Evolutionary conservation across 192 early-diverging fungal genomes (phyloP), one percentile per base, ranked within the genome.

Genomic region (Haplosporangium gracile): DNA sequence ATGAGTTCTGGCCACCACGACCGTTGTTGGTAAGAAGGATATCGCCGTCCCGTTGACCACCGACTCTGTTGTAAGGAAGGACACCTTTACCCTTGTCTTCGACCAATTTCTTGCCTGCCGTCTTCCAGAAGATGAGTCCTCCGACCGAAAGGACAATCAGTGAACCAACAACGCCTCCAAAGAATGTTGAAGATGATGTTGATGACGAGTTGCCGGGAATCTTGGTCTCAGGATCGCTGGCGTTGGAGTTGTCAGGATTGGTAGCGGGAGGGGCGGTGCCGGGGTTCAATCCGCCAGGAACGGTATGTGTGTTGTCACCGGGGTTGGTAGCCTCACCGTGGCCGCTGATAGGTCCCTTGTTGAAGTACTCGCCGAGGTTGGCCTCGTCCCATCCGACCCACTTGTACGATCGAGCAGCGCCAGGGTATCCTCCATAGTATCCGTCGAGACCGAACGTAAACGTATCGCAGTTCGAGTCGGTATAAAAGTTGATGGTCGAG

Each of bases 1-100:
- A 85, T 42, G 82, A 85, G 76, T 81, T 81, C 51, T 81, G 78
- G 9, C 74, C 74, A 71, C 78, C 51, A 32, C 76, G 74, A 70
- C 74, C 70, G 72, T 49, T 86, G 76, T 34, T 79, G 8, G 78
- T 80, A n/a, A 86, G 68, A 20, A 81, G 29, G 53, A 80, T 81
- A 36, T 86, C 79, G 45, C 75, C 84, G 40, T 81, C 84, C 1
- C 78, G 79, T 13, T 60, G 51, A n/a, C 68, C 79, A 18, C 45
- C 45, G 68, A 70, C 68, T 70, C 84, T 69, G 79, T 81, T 86
- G 72, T 86, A 86, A 43, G 84, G 84, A 24, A 86, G 49, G 1
- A 86, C 84, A 26, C 84, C 84, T 47, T 86, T 86, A 47, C 84
- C 84, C 79, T 86, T 86, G 76, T 86, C 84, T 65, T 80, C 77